Evolutionary conservation across 2,329 filamentous ascomycete genomes (phyloP).

Genomic region (Epichloe bromicola): DNA sequence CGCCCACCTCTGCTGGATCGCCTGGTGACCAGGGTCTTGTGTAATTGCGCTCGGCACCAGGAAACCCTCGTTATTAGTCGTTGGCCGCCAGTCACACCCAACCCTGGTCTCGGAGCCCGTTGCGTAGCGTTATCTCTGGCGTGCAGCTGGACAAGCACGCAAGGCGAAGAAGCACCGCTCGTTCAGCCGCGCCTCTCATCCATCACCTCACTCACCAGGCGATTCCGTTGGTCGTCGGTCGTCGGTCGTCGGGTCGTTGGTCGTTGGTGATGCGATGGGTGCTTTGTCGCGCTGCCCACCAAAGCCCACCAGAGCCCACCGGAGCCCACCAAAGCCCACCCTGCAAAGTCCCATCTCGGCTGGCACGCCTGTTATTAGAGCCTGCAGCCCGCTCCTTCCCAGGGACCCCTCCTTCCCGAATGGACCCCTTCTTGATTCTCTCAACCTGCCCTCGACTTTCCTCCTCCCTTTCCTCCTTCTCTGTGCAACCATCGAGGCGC

Average conservation of each 20-base stretch:
- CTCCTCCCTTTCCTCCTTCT: constrained; percentile 1
- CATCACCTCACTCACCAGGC: too few species aligned
- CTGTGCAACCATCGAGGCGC: constrained; percentile 3
- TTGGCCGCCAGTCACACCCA: neutral
- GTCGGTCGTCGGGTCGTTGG: too few species aligned
- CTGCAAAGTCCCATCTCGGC: neutral
- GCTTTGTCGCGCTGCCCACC: too few species aligned
- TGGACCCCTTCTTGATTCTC: constrained; percentile 4
- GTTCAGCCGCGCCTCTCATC: too few species aligned
- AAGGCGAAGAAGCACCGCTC: too few species aligned
- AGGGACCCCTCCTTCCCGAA: constrained; percentile 3
- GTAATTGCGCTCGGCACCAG: constrained; percentile 4
- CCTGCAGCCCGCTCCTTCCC: constrained; percentile 1
- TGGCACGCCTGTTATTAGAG: neutral
- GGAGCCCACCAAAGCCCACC: too few species aligned
- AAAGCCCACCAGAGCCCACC: too few species aligned
- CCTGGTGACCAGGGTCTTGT: constrained; percentile 4
- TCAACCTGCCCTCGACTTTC: neutral
- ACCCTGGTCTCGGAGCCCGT: neutral
- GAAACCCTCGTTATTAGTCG: neutral
- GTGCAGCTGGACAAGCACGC: neutral
- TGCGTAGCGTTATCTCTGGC: neutral
- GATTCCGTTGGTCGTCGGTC: too few species aligned
- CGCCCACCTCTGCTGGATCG: neutral
- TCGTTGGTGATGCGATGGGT: too few species aligned